These are phyloP conservation scores for Aaosphaeria arxii DNA, from an alignment of 2,329 filamentous ascomycete species.

Conservation along the genomic window DNA sequence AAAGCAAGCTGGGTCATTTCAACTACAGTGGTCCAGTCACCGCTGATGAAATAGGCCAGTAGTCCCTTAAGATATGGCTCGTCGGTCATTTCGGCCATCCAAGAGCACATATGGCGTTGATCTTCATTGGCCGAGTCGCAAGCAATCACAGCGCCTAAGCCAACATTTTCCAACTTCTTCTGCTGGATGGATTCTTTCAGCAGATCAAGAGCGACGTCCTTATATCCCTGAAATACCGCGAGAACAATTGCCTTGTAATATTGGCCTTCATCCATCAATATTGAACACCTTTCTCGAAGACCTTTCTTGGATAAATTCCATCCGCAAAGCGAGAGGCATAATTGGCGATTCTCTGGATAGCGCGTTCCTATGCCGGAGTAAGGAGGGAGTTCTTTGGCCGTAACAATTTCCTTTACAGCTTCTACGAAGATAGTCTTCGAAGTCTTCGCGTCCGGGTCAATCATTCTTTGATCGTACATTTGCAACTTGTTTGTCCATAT, in stretches of 20 bases:
- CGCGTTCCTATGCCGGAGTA: slow-evolving; percentile 64
- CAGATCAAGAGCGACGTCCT: slow-evolving; percentile 65
- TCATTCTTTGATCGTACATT: slow-evolving; percentile 40
- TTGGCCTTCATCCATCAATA: slow-evolving; percentile 51
- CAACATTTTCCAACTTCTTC: slow-evolving; percentile 59
- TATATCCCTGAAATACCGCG: slow-evolving; percentile 71
- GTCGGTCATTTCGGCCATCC: slow-evolving; percentile 63
- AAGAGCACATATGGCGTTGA: slow-evolving; percentile 60
- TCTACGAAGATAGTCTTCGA: slow-evolving; percentile 57
- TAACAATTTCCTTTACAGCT: slow-evolving; percentile 61
- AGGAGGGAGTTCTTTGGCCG: slow-evolving; percentile 58
- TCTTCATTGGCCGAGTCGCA: slow-evolving; percentile 52
- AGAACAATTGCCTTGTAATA: slow-evolving; percentile 75
- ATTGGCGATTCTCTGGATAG: slow-evolving; percentile 67
- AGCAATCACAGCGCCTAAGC: slow-evolving; percentile 47
- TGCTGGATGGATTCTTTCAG: slow-evolving; percentile 67
- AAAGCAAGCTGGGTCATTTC: slow-evolving; percentile 71
- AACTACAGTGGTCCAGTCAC: slow-evolving; percentile 72
- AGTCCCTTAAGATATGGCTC: slow-evolving; percentile 80
- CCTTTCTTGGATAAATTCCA: slow-evolving; percentile 61
- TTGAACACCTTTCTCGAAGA: slow-evolving; percentile 48
- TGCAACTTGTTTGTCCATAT: slow-evolving; percentile 72
- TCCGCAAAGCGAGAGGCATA: slow-evolving; percentile 72
- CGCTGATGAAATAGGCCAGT: slow-evolving; percentile 72
- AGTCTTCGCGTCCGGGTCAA: slow-evolving; percentile 31